Base-by-base conservation (phyloP, 257 asterid genomes). In the Nicotiana paniculata region DNA sequence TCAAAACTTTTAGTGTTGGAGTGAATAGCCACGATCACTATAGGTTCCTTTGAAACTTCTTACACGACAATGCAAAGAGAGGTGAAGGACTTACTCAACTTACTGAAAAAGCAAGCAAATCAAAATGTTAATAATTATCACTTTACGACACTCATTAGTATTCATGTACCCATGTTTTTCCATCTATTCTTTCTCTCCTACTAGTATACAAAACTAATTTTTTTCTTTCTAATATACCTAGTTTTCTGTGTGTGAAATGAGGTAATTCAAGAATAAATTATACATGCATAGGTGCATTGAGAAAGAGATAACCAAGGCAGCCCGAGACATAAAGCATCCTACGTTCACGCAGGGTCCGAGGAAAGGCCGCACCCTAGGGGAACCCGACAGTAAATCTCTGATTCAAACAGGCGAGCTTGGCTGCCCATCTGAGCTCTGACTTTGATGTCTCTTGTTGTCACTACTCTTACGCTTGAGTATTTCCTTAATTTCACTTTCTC, bases 401-500 rank as follows among this genome's bases (percentile, higher is more conserved):
- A 13, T n/a, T 85, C 82, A 87, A 28, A 80, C 51, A 16, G 86
- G 55, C 30, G 88, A 87, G 64, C 75, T 72, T 2, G 84, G 46
- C 79, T 86, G 89, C 82, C 88, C 92, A n/a, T 87, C 92, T 30
- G 89, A 76, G 12, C 82, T 80, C 78, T 81, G 92, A 82, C 84
- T 67, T 4, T 53, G 85, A 30, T 82, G 84, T 85, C 83, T 82
- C 85, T 81, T 91, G 3, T 86, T 86, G 28, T 90, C 90, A 5
- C 81, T 88, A 32, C 83, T 86, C 86, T 90, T 91, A 83, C 85
- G 89, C 84, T 80, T 87, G 9, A 92, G 82, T 69, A 81, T 86
- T 17, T 93, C 97, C 91, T 91, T 94, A 17, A 96, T 84, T 68
- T 93, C 98, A 7, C 89, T 58, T 84, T 96, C 98, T 80, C 86